Base-by-base conservation (phyloP, 768 basidiomycete genomes). In the Xanthoconium stramineum region DNA sequence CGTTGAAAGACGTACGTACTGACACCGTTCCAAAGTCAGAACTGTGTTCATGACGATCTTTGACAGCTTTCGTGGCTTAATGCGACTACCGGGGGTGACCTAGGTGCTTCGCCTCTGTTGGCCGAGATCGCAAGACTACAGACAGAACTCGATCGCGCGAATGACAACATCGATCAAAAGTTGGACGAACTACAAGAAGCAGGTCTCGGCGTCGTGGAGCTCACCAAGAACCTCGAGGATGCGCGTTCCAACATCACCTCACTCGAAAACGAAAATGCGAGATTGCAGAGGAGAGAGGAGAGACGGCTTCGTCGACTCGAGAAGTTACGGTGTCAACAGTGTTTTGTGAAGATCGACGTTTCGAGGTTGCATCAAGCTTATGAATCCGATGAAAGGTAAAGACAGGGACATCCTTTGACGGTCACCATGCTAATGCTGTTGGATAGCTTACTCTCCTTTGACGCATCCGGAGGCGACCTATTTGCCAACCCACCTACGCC, bases 91-190 rank as follows among this genome's bases (percentile, higher is more conserved):
- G 69, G 76, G 0, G 65, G 63, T 5, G 86, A 88, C 57, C 76
- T 79, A 6, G 76, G 81, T 13, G 71, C 81, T 3, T 76, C 85
- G 4, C 88, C 88, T 33, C 70, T 91, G 17, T 67, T 91, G n/a
- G 73, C 78, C 2, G 88, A 94, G 68, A 89, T 94, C 48, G 78
- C 76, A 49, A 81, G 86, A 24, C 75, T 94, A 37, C 87, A 93
- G 62, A 76, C 75, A 17, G 86, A 94, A 61, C 84, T 94, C 29
- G 86, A 88, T 59, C 78, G 68, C 3, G 92, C 91, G 11, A 93
- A 95, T 66, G 85, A 88, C 36, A 88, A 82, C 62, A 89, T 95
- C 52, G 94, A 95, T 62, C 86, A 92, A 65, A 94, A 94, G 69
- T 78, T 95, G 15, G 91, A 92, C 66, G 84, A 86, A 50, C 83